A percentile compares a stretch with the other conserved stretches of the same genome.
These are phyloP conservation scores for Phytophthora parvispora DNA, from an alignment of 352 stramenopile species.

Conservation along the genomic window DNA sequence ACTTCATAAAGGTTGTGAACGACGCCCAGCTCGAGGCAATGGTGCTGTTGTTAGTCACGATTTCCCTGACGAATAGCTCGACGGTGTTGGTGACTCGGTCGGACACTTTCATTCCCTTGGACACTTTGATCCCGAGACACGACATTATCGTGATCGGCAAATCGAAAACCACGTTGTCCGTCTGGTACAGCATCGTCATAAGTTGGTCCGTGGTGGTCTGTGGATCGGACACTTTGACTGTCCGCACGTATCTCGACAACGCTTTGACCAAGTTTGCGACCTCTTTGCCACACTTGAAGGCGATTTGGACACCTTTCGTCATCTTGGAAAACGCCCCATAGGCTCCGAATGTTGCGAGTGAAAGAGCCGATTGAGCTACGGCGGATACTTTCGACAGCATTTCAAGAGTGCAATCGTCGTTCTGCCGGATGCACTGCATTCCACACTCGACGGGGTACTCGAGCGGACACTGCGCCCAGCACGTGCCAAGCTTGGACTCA, in stretches of 20 bases:
- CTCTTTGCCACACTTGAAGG: constrained; percentile 53
- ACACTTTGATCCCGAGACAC: constrained; percentile 47
- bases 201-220: constrained; percentile 53
- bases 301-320: constrained; percentile 47
- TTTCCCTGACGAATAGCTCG: constrained; percentile 32
- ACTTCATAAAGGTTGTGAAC: constrained; percentile 24
- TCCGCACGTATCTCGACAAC: constrained; percentile 42
- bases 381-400: constrained; percentile 52
- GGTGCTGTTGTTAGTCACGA: constrained; percentile 26
- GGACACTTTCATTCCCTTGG: constrained; percentile 18
- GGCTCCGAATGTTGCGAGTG: constrained; percentile 48
- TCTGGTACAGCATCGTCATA: constrained; percentile 35
- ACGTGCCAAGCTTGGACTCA: constrained; percentile 60
- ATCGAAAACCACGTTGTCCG: constrained; percentile 54
- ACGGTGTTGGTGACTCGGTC: constrained; percentile 36
- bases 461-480: constrained; percentile 68
- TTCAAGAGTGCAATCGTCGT: constrained; percentile 57
- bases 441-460: constrained; percentile 76
- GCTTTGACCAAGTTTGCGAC: constrained; percentile 49
- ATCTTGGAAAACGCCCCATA: constrained; percentile 54
- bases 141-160: constrained; percentile 51
- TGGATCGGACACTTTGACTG: constrained; percentile 36
- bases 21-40: constrained; percentile 13
- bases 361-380: constrained; percentile 56
- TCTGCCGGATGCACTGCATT: constrained; percentile 41